Conservation (phyloP, 805 yeast species). For the Wickerhamiella brachini region DNA sequence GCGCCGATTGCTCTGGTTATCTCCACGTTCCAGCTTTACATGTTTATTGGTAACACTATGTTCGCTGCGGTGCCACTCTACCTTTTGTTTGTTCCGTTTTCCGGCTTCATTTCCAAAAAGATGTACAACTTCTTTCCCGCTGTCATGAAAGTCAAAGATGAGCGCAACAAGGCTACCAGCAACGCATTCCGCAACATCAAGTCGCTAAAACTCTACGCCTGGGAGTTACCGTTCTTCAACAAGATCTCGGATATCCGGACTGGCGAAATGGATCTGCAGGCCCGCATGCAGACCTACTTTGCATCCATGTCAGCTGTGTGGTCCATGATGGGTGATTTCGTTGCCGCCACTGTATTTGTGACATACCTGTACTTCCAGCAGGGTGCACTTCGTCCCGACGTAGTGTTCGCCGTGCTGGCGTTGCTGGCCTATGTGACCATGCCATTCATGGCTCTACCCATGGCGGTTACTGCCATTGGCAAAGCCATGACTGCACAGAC, state of each 20-base stretch:
- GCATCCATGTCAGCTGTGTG: constrained; percentile 64
- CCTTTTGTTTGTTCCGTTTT: constrained; percentile 62
- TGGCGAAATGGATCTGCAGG: constrained; percentile 62
- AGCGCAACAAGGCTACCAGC: constrained; percentile 72
- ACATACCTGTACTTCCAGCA: constrained; percentile 51
- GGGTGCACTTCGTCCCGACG: constrained; percentile 66
- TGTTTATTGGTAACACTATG: constrained; percentile 69
- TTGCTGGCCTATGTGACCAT: constrained; percentile 60
- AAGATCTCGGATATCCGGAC: constrained; percentile 71
- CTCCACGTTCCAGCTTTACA: constrained; percentile 59
- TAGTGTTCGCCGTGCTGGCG: constrained; percentile 54
- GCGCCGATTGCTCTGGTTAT: constrained; percentile 76
- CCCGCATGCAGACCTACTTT: constrained; percentile 26
- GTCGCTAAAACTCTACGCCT: constrained; percentile 83
- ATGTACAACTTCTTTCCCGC: constrained; percentile 51
- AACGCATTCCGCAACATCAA: constrained; percentile 83
- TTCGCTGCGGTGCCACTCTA: constrained; percentile 78
- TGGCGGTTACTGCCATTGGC: constrained; percentile 65
- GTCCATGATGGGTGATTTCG: constrained; percentile 74
- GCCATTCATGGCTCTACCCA: constrained; percentile 85
- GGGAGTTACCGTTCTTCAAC: constrained; percentile 80
- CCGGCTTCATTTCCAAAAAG: constrained; percentile 47
- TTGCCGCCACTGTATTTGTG: constrained; percentile 78
- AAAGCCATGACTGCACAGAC: constrained; percentile 52
- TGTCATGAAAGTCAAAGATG: constrained; percentile 81